These are phyloP conservation scores for Hygrocybe punicea DNA, from an alignment of 768 basidiomycete genomes.

Conservation along the genomic window DNA sequence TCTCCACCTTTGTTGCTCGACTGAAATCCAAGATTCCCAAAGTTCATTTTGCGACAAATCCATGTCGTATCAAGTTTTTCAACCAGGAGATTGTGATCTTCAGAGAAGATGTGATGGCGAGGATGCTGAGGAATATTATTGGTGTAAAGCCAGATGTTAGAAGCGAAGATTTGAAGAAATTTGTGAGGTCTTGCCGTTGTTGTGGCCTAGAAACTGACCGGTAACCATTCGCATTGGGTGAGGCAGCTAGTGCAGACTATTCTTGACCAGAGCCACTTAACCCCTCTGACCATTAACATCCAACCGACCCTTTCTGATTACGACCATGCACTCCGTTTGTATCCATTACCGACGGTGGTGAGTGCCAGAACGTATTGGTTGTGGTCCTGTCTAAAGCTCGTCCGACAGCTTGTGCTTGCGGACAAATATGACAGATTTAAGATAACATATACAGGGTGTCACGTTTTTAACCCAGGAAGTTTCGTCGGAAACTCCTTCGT, in stretches of 20 bases:
- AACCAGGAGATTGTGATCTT: conserved; percentile 94
- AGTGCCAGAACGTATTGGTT: conserved; percentile 25
- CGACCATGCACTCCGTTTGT: conserved; percentile 88
- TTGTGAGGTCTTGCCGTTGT: conserved; percentile 49
- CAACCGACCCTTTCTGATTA: conserved; percentile 87
- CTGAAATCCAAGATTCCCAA: conserved; percentile 74
- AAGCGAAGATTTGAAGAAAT: conserved; percentile 82
- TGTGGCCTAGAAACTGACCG: neutral
- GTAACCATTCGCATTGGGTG: neutral
- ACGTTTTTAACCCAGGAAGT: conserved; percentile 96
- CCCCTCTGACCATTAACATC: conserved; percentile 76
- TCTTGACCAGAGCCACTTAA: conserved; percentile 92
- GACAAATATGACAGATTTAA: conserved; percentile 97
- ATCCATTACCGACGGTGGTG: conserved; percentile 91
- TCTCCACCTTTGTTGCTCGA: conserved; percentile 68
- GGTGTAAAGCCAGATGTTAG: conserved; percentile 78
- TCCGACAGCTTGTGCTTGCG: conserved; percentile 75
- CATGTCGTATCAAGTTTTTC: conserved; percentile 92
- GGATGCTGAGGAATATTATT: conserved; percentile 89
- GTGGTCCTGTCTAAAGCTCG: neutral
- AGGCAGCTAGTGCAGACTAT: conserved; percentile 93
- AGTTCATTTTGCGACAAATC: conserved; percentile 82
- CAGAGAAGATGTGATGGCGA: conserved; percentile 88
- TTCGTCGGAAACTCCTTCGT: conserved; percentile 79
- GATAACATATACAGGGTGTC: conserved; percentile 95